phyloP scores from a whole-genome alignment of 192 early-diverging fungal genomes.

The Entomortierella lignicola region DNA sequence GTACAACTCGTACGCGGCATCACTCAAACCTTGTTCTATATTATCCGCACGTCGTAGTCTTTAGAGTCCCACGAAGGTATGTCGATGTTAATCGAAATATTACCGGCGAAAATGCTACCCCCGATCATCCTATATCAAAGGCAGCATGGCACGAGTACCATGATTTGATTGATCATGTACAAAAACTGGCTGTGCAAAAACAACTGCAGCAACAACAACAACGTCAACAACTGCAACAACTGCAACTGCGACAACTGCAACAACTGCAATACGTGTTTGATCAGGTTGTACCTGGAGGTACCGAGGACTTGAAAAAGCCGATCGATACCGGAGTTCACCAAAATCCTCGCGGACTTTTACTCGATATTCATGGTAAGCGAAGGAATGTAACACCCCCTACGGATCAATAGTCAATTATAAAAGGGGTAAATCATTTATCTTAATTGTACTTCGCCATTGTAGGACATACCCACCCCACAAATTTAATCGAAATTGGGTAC shows the following conservation, averaged over 20 bases:
- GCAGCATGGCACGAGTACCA: constrained; percentile 49
- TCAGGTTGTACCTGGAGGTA: background rate
- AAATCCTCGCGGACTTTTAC: constrained; percentile 22
- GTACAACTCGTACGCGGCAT: background rate
- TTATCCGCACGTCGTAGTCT: constrained; percentile 43
- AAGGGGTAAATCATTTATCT: too few species aligned
- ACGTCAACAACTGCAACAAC: too few species aligned
- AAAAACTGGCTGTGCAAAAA: constrained; percentile 15
- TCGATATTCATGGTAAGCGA: constrained; percentile 45
- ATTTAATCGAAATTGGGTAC: constrained; percentile 48
- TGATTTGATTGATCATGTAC: constrained; percentile 44
- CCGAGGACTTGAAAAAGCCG: too few species aligned
- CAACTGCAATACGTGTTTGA: too few species aligned
- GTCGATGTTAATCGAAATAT: constrained; percentile 50
- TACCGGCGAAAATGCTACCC: constrained; percentile 39
- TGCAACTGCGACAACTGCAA: too few species aligned
- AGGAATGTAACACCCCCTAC: too few species aligned
- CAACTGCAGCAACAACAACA: constrained; percentile 2
- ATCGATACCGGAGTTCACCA: too few species aligned
- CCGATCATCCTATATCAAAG: constrained; percentile 17
- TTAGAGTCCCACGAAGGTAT: constrained; percentile 20
- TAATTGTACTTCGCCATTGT: too few species aligned
- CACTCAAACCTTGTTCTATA: background rate
- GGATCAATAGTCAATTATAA: too few species aligned
- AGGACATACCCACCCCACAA: constrained; percentile 39